Conservation (phyloP, 2,329 filamentous ascomycete species). For the Colletotrichum aenigma region DNA sequence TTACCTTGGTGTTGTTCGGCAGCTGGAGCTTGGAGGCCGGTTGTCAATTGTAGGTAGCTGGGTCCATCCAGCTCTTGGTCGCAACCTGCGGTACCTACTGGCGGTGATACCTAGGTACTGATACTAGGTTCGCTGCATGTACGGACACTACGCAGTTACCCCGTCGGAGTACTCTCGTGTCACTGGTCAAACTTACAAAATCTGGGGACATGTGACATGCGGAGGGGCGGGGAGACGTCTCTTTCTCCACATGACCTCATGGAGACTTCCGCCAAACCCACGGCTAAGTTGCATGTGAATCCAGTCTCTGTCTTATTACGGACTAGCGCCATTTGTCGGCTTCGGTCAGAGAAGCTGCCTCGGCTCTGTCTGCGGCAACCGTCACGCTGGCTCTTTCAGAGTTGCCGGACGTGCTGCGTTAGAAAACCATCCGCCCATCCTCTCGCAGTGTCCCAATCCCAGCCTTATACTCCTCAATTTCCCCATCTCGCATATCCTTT, state of each 20-base stretch:
- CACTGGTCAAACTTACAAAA: not conserved
- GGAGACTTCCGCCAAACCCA: not conserved
- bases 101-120: not conserved
- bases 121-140: too few relatives aligned
- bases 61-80: not conserved
- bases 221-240: not conserved
- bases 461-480: not conserved
- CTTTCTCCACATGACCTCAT: conserved; percentile 20
- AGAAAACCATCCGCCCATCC: not conserved
- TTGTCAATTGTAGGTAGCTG: not conserved
- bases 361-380: conserved; percentile 19
- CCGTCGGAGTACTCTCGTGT: not conserved
- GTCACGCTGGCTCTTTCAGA: conserved; percentile 5
- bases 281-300: conserved; percentile 15
- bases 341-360: conserved; percentile 20
- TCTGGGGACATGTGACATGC: conserved; percentile 10
- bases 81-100: not conserved
- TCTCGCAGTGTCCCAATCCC: not conserved
- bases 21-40: not conserved
- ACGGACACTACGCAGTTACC: not conserved
- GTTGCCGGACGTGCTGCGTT: conserved; percentile 12
- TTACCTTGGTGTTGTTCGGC: not conserved
- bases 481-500: not conserved
- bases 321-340: conserved; percentile 19
- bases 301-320: not conserved